These are phyloP conservation scores for Mayamaea pseudoterrestris DNA, from an alignment of 108 stramenopile species.

Conservation along the genomic window DNA sequence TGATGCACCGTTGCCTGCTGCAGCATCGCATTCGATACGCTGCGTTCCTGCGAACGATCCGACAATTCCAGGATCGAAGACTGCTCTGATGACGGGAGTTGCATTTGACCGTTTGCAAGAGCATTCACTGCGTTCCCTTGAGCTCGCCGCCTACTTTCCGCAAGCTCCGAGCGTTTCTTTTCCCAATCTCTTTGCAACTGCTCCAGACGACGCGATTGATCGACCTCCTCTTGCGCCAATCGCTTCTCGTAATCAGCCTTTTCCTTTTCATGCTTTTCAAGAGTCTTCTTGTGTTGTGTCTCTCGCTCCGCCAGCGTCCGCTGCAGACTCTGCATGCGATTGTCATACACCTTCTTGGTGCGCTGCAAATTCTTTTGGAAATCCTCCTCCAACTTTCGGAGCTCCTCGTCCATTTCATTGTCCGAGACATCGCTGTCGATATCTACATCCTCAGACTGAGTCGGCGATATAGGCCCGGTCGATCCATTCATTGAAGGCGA, in stretches of 20 bases:
- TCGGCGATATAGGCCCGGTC: no score
- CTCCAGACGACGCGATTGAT: conserved; percentile 62
- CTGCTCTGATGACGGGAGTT: no score
- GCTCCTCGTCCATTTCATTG: conserved; percentile 39
- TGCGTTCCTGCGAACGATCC: no score
- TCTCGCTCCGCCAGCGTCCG: conserved; percentile 65
- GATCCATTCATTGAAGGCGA: no score
- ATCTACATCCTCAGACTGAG: no score
- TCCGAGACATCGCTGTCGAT: conserved; percentile 22
- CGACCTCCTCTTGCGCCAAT: conserved; percentile 62
- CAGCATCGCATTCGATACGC: no score
- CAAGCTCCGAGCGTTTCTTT: conserved; percentile 14
- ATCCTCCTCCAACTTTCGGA: conserved; percentile 60
- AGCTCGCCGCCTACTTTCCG: no score
- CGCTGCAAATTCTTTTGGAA: conserved; percentile 67
- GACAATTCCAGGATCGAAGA: no score
- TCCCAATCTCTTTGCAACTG: conserved; percentile 62
- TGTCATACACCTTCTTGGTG: conserved; percentile 71
- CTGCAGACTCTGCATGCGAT: conserved; percentile 78
- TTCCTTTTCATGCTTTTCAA: conserved; percentile 80
- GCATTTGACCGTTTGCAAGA: no score
- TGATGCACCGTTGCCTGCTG: no score
- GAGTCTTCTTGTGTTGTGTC: conserved; percentile 71
- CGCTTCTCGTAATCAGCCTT: conserved; percentile 76
- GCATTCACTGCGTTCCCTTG: no score